Evolutionary conservation across 2,329 filamentous ascomycete genomes (phyloP).

Genomic region (Camillea tinctor): DNA sequence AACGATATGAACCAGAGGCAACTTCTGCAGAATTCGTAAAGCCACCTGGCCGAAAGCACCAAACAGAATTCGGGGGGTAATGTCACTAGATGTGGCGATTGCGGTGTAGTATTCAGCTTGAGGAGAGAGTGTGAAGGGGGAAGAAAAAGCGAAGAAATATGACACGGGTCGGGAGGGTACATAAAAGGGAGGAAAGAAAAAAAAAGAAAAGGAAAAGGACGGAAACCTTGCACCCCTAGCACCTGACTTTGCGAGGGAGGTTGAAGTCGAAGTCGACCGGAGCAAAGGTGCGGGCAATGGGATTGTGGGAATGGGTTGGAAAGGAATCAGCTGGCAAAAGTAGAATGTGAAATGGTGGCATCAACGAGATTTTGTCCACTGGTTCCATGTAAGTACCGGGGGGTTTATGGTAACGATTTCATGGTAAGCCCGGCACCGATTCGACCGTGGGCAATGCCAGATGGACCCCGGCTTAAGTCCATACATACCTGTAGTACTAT

Average conservation of each 20-base stretch:
- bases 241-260: not conserved
- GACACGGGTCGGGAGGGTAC: not conserved
- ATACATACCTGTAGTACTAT: too few species aligned
- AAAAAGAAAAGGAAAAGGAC: not conserved
- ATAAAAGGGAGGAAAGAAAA: not conserved
- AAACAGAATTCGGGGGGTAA: not conserved
- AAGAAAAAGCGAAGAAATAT: not conserved
- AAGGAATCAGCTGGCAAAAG: not conserved
- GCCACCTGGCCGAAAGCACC: not conserved
- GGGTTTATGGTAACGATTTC: not conserved
- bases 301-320: not conserved
- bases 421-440: not conserved
- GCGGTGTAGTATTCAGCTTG: not conserved
- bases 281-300: not conserved
- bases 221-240: not conserved
- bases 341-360: constrained; percentile 1
- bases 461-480: too few species aligned
- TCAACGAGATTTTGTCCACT: constrained; percentile 3
- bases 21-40: not conserved
- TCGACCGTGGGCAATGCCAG: not conserved
- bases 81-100: not conserved
- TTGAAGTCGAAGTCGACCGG: not conserved
- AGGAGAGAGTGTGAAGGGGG: not conserved
- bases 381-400: not conserved
- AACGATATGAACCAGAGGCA: not conserved